Evolutionary conservation across 2,329 filamentous ascomycete genomes (phyloP), one percentile per base, ranked within the genome.

Genomic region (Westerdykella sp.): DNA sequence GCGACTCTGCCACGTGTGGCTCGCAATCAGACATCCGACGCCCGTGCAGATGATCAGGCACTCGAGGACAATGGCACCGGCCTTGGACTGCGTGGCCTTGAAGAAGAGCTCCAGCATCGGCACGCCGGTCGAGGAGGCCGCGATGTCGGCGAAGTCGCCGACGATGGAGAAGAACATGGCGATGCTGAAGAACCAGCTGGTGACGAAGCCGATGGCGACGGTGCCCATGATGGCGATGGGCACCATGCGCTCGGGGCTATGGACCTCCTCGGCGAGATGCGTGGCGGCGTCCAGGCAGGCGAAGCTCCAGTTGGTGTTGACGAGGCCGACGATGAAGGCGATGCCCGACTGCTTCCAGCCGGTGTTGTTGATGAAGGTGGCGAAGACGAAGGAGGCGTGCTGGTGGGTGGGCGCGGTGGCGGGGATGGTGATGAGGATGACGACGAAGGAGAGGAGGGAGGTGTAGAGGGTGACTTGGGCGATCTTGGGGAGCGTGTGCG

Each of bases 181-280:
- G 39, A 77, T 66, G 41, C 64, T 62, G 57, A 69, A 76, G 55
- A 71, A 68, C 65, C 72, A 74, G 21, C 67, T 66, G 0, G 73
- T 76, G 6, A 72, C 52, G 51, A 76, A 75, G 21, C 73, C 73
- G 39, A 76, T 75, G 9, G 55, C 63, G 0, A 77, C 67, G 0
- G 72, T 75, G 4, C 68, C 66, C 60, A 75, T 68, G 44, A 77
- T 73, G 34, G 74, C 72, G 34, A 73, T 71, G 0, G 74, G 74
- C 25, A 76, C 68, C 58, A 69, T 71, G 21, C 64, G 65, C 45
- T 74, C 70, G 0, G 74, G 73, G 0, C 57, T 57, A 18, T 66
- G 64, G 23, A 75, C 70, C 54, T 77, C 74, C 48, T 77, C 74
- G 0, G 74, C 73, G 34, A 77, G 62, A 52, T 76, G 72, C 4